These are phyloP conservation scores for Leccinum variicolor DNA, from an alignment of 768 basidiomycete genomes.

Conservation along the genomic window DNA sequence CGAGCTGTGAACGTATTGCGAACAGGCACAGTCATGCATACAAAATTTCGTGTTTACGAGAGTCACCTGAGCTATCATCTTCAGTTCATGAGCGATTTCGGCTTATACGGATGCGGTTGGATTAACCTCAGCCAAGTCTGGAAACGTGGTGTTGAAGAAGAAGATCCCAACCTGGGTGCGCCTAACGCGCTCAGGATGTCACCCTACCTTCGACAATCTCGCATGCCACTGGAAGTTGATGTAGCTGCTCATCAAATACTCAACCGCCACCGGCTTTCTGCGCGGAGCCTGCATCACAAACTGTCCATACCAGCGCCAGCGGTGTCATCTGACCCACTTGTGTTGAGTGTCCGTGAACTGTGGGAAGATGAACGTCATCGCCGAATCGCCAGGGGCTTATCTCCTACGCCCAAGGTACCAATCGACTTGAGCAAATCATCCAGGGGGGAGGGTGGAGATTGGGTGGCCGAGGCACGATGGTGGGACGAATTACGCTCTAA, in stretches of 20 bases:
- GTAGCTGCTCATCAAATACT: slow-evolving; percentile 77
- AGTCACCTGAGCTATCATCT: slow-evolving; percentile 85
- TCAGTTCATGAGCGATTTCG: slow-evolving; percentile 94
- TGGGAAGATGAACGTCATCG: slow-evolving; percentile 95
- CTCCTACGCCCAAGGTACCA: slow-evolving; percentile 72
- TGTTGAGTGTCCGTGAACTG: slow-evolving; percentile 85
- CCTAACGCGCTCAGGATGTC: slow-evolving; percentile 42
- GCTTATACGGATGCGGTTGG: slow-evolving; percentile 92
- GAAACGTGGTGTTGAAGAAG: slow-evolving; percentile 45
- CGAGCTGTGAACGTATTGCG: slow-evolving; percentile 75
- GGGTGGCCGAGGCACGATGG: slow-evolving; percentile 71
- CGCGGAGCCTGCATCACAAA: slow-evolving; percentile 66
- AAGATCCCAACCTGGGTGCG: slow-evolving; percentile 12
- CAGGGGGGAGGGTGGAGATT: slow-evolving; percentile 55
- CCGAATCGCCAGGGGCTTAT: slow-evolving; percentile 60
- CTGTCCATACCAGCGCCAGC: slow-evolving; percentile 55
- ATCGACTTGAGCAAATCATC: slow-evolving; percentile 63
- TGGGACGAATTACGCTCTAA: slow-evolving; percentile 68
- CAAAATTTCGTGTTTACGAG: slow-evolving; percentile 79
- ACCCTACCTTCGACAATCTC: slow-evolving; percentile 62
- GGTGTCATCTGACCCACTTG: slow-evolving; percentile 64
- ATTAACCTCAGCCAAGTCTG: slow-evolving; percentile 70
- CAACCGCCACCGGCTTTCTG: slow-evolving; percentile 65
- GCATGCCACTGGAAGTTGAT: slow-evolving; percentile 80
- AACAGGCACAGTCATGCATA: slow-evolving; percentile 79